Conservation (phyloP, 208 protist species). For the Tritrichomonas musculus region DNA sequence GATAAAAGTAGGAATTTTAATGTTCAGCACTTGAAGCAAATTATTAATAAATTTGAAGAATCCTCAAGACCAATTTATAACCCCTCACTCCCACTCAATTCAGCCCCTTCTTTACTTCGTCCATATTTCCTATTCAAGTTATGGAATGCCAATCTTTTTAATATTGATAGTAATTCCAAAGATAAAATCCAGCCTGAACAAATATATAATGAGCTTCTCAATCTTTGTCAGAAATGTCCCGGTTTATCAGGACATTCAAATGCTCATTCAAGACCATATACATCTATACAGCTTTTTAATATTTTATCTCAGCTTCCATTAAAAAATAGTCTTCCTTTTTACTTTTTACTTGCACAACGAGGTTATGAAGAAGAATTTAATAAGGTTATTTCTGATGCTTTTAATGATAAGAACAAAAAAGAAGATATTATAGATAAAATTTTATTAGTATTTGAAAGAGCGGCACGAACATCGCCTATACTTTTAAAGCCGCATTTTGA, state of each 20-base stretch:
- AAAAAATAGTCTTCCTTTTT: not conserved
- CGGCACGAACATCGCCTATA: not conserved
- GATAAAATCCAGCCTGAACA: too few species aligned
- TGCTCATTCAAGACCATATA: too few species aligned
- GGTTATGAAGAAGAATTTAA: not conserved
- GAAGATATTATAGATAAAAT: not conserved
- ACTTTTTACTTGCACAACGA: not conserved
- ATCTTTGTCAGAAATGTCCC: too few species aligned
- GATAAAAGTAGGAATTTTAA: too few species aligned
- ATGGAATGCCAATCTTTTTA: not conserved
- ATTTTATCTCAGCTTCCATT: not conserved
- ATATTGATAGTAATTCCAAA: not conserved
- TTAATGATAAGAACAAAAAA: not conserved
- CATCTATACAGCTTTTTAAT: too few species aligned
- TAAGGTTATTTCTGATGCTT: not conserved
- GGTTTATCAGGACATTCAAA: too few species aligned
- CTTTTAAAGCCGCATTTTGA: not conserved
- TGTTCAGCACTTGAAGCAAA: too few species aligned
- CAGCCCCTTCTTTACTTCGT: not conserved
- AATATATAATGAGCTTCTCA: not conserved
- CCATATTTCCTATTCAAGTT: not conserved
- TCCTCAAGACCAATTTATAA: not conserved
- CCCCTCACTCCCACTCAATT: not conserved
- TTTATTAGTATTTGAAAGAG: not conserved
- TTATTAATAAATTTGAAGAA: not conserved